Conservation (phyloP, 257 asterid genomes). For the Solanum pimpinellifolium region DNA sequence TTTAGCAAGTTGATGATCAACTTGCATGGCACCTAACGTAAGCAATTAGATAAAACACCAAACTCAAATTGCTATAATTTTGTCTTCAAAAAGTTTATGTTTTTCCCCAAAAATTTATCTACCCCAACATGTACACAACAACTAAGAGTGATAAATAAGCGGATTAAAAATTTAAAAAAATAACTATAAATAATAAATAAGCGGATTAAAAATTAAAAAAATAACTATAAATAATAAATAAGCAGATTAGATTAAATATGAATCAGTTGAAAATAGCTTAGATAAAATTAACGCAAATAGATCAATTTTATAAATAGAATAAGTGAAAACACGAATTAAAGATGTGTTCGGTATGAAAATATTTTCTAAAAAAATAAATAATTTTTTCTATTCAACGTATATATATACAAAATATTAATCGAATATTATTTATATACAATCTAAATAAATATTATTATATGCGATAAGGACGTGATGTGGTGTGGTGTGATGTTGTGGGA, state of each 20-base stretch:
- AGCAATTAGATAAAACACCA: slow-evolving; percentile 6
- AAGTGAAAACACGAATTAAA: not conserved
- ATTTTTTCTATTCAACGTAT: no score
- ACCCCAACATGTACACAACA: not conserved
- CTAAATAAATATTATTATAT: no score
- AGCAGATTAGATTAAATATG: not conserved
- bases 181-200: not conserved
- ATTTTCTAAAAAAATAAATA: not conserved
- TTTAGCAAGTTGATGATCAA: slow-evolving; percentile 47
- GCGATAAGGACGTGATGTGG: not conserved
- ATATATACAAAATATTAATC: no score
- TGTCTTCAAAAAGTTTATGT: not conserved
- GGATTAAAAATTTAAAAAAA: not conserved
- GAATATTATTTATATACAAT: no score
- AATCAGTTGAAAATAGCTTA: fast-evolving
- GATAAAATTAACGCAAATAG: no score
- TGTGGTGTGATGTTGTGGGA: not conserved
- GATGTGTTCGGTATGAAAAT: not conserved
- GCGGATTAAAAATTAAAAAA: fast-evolving
- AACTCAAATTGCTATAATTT: not conserved
- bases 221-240: not conserved
- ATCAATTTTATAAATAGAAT: no score
- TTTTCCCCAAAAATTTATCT: not conserved
- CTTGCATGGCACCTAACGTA: slow-evolving; percentile 36
- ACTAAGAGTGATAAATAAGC: not conserved